Conservation (phyloP, 495 filamentous ascomycete species). For the Penicillium flavigenum region DNA sequence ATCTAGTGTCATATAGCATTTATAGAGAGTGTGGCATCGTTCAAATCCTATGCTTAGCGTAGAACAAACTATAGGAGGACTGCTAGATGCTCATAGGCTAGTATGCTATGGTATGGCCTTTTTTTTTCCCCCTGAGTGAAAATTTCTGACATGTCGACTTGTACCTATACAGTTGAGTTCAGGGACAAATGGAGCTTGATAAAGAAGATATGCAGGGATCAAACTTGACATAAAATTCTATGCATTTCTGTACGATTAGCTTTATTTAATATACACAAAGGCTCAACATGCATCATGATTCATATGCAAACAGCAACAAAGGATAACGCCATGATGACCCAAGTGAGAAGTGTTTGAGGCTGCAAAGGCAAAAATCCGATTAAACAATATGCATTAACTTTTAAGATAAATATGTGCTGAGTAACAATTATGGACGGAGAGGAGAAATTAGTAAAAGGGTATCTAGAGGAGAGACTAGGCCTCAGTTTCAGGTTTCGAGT, state of each 20-base stretch:
- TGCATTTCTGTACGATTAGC: not conserved
- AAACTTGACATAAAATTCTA: not conserved
- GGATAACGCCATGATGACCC: not conserved
- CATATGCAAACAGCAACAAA: not conserved
- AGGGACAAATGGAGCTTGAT: not conserved
- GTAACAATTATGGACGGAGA: not conserved
- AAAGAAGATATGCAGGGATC: not conserved
- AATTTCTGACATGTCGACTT: too few relatives aligned
- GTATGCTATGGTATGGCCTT: too few relatives aligned
- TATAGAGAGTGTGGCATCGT: too few relatives aligned
- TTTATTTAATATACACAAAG: not conserved
- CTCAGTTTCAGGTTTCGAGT: slow-evolving; percentile 26
- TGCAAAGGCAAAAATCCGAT: not conserved
- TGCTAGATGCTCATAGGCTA: too few relatives aligned
- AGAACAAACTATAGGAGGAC: too few relatives aligned
- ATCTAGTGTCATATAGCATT: not conserved
- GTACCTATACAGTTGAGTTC: not conserved
- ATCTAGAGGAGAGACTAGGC: slow-evolving; percentile 19
- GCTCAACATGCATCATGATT: not conserved
- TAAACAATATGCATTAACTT: not conserved
- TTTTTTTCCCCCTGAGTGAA: too few relatives aligned
- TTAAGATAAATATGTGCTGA: not conserved
- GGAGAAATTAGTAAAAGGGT: not conserved
- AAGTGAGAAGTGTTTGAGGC: not conserved
- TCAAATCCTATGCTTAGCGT: too few relatives aligned